Base-by-base conservation (phyloP, 352 stramenopile genomes). In the Stephanocyclus meneghinianus region DNA sequence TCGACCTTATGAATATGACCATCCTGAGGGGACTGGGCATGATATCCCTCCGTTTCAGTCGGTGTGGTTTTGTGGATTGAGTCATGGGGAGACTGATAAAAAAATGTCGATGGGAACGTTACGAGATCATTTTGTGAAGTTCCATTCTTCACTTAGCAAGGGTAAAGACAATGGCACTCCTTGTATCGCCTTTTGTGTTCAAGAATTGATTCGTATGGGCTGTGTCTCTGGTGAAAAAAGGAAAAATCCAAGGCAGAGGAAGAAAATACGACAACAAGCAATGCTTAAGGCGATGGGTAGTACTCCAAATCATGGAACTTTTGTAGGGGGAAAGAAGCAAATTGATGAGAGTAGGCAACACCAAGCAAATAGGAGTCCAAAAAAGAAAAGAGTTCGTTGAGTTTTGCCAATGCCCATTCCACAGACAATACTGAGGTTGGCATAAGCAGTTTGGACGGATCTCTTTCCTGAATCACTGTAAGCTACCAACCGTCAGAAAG, bases 1-100 rank as follows among this genome's bases (percentile, higher is more conserved):
- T 50, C 59, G 55, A 48, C 71, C 78, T 15, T 93, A 93, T 73
- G 78, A 91, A 71, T 93, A 91, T 55, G 73, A 86, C 47, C 88
- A 93, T 82, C 88, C 88, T 15, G 86, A 93, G 45, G 86, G 86
- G 26, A 93, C 88, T 0, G 88, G 88, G 13, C 66, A 93, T 60
- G 80, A 85, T n/a, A 71, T 71, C 44, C 68, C 84, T 50, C 88
- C 88, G 8, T 93, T 93, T 78, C 18, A 62, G 44, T 87, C 76
- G 1, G 48, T 93, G 11, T 93, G 88, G 88, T 93, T 87, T 69
- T 90, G 82, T 76, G 80, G 88, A 32, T 71, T 92, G 7, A 74
- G 56, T 59, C 61, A 76, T 61, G 26, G 63, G 35, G 21, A 32
- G 16, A n/a, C n/a, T 29, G 13, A 57, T 57, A 72, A 50, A 18